These are phyloP conservation scores for Trametes sp. DNA, from an alignment of 1,284 basidiomycete genomes.

Conservation along the genomic window DNA sequence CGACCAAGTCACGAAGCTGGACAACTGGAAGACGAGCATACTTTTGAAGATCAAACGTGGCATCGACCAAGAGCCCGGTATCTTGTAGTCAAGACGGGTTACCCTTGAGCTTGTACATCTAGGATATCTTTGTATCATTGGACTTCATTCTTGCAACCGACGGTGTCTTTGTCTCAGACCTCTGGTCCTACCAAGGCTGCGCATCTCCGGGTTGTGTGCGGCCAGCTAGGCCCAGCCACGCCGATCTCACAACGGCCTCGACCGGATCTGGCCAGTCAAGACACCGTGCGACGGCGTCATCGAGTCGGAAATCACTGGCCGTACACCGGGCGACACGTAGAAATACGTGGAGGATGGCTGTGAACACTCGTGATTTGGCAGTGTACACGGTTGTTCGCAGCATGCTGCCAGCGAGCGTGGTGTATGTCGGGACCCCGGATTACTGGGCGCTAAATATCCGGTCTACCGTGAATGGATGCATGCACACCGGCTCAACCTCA, in stretches of 20 bases:
- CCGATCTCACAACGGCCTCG: no score
- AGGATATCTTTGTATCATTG: conserved; percentile 15
- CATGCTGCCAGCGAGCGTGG: background rate
- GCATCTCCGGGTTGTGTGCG: no score
- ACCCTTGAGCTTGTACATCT: conserved; percentile 8
- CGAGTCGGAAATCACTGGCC: background rate
- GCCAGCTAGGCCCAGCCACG: background rate
- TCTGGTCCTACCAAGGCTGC: no score
- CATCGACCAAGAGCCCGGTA: conserved; percentile 66
- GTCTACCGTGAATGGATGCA: no score
- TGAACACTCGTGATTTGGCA: no score
- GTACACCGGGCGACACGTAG: background rate
- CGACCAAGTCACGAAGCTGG: conserved; percentile 89
- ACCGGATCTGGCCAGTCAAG: background rate
- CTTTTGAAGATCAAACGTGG: conserved; percentile 88
- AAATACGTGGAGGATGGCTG: background rate
- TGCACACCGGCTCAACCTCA: no score
- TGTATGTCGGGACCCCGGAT: background rate
- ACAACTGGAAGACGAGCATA: conserved; percentile 94
- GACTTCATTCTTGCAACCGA: background rate
- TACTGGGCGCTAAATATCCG: background rate
- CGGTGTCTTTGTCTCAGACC: background rate
- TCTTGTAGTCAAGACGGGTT: conserved; percentile 8
- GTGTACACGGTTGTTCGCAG: no score
- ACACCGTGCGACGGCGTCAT: background rate